Evolutionary conservation across 2,329 filamentous ascomycete genomes (phyloP).

Genomic region (Ramularia endophylla): DNA sequence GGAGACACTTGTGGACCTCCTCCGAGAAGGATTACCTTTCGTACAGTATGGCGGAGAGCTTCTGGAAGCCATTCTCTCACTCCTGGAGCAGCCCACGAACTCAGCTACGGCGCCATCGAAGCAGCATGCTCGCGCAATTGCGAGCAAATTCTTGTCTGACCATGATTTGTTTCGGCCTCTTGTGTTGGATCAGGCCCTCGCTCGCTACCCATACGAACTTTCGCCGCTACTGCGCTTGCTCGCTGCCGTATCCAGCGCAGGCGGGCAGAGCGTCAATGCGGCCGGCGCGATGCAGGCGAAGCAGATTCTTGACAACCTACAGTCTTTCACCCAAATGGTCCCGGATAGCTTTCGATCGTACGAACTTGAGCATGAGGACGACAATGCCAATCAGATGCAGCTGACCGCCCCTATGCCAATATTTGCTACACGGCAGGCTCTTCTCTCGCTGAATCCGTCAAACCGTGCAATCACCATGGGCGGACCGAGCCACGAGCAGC

Average conservation of each 20-base stretch:
- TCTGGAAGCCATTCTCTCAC: slow-evolving; percentile 58
- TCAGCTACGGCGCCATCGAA: slow-evolving; percentile 4
- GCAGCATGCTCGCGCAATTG: slow-evolving; percentile 26
- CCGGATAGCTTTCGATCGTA: slow-evolving; percentile 67
- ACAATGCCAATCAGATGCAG: slow-evolving; percentile 72
- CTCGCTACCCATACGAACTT: slow-evolving; percentile 81
- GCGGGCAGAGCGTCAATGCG: slow-evolving; percentile 1
- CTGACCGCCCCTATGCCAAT: slow-evolving; percentile 60
- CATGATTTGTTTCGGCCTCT: slow-evolving; percentile 47
- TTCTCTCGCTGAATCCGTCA: background rate
- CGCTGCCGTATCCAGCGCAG: slow-evolving; percentile 18
- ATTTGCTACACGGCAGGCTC: slow-evolving; percentile 39
- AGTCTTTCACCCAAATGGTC: slow-evolving; percentile 72
- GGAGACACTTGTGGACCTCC: slow-evolving; percentile 60
- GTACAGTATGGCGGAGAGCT: slow-evolving; percentile 70
- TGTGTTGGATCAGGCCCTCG: slow-evolving; percentile 62
- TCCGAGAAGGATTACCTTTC: slow-evolving; percentile 60
- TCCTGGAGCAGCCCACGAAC: slow-evolving; percentile 41
- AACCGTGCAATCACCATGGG: slow-evolving; percentile 4
- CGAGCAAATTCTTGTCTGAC: slow-evolving; percentile 53
- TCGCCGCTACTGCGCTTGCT: slow-evolving; percentile 58
- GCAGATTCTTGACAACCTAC: slow-evolving; percentile 61
- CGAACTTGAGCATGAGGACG: slow-evolving; percentile 73
- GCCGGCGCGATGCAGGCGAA: slow-evolving; percentile 38
- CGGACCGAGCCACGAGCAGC: background rate